These are phyloP conservation scores for Paecilomyces fulvus DNA, from an alignment of 2,329 filamentous ascomycete genomes.

Conservation along the genomic window DNA sequence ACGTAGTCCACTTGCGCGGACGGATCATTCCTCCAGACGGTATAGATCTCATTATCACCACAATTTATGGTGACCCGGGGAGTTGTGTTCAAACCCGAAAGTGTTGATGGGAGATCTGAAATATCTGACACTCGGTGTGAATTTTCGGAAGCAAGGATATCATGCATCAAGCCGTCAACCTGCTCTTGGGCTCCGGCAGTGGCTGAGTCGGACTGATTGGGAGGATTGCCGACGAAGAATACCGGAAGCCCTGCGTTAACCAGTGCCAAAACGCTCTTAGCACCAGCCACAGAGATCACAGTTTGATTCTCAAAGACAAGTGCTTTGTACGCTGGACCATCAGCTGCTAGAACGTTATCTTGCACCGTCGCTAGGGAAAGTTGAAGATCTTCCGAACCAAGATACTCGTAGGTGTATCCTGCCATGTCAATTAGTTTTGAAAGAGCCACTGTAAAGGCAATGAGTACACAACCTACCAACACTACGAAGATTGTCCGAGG, in stretches of 20 bases:
- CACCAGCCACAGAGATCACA: conserved; percentile 27
- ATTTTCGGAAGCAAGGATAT: conserved; percentile 21
- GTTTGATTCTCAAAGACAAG: conserved; percentile 32
- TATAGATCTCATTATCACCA: conserved; percentile 26
- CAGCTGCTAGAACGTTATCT: conserved; percentile 29
- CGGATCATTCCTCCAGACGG: conserved; percentile 26
- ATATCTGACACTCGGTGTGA: conserved; percentile 24
- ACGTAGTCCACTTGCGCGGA: conserved; percentile 24
- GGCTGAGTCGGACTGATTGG: conserved; percentile 13
- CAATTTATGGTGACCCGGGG: conserved; percentile 15
- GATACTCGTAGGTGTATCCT: conserved; percentile 39
- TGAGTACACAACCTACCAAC: conserved; percentile 7
- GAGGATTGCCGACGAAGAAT: conserved; percentile 31
- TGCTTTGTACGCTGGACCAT: conserved; percentile 35
- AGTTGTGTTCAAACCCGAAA: conserved; percentile 22
- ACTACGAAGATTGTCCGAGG: conserved; percentile 8
- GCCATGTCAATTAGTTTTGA: conserved; percentile 5
- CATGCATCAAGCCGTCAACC: conserved; percentile 13
- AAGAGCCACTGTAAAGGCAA: neutral
- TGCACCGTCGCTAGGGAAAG: conserved; percentile 30
- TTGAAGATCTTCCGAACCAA: conserved; percentile 38
- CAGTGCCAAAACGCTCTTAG: conserved; percentile 24
- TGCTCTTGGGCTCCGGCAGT: conserved; percentile 7
- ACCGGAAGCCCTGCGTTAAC: conserved; percentile 35
- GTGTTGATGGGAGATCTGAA: conserved; percentile 21